phyloP scores from a whole-genome alignment of 2,329 filamentous ascomycete species.

The Cadophora malorum region DNA sequence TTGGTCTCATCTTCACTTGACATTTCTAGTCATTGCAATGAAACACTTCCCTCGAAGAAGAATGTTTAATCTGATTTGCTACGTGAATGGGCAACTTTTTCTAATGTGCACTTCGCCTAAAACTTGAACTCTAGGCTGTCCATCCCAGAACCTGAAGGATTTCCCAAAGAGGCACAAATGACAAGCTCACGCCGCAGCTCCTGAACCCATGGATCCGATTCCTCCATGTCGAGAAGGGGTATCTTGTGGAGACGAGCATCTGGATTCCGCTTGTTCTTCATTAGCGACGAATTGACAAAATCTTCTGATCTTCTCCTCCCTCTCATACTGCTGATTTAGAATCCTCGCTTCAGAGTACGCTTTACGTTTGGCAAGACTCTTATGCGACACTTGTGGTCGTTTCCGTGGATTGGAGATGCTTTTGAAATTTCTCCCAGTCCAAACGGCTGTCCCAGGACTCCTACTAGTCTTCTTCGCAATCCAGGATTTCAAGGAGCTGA shows the following conservation, averaged over 20 bases:
- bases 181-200: background rate
- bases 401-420: background rate
- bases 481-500: too few relatives aligned
- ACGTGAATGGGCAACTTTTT: too few relatives aligned
- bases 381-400: background rate
- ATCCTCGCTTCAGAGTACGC: background rate
- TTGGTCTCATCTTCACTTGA: too few relatives aligned
- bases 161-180: background rate
- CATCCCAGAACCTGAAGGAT: background rate
- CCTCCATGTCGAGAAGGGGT: background rate
- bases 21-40: too few relatives aligned
- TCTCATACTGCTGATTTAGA: background rate
- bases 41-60: too few relatives aligned
- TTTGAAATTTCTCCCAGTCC: background rate
- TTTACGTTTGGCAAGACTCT: background rate
- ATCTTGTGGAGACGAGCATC: background rate
- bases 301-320: background rate
- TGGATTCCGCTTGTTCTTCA: background rate
- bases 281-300: background rate
- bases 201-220: background rate
- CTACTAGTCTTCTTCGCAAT: too few relatives aligned
- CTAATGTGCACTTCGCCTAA: too few relatives aligned
- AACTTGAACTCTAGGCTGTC: background rate
- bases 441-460: too few relatives aligned
- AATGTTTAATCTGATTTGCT: too few relatives aligned